These are phyloP conservation scores for Raffaelea albimanens DNA, from an alignment of 2,329 filamentous ascomycete genomes.

Conservation along the genomic window DNA sequence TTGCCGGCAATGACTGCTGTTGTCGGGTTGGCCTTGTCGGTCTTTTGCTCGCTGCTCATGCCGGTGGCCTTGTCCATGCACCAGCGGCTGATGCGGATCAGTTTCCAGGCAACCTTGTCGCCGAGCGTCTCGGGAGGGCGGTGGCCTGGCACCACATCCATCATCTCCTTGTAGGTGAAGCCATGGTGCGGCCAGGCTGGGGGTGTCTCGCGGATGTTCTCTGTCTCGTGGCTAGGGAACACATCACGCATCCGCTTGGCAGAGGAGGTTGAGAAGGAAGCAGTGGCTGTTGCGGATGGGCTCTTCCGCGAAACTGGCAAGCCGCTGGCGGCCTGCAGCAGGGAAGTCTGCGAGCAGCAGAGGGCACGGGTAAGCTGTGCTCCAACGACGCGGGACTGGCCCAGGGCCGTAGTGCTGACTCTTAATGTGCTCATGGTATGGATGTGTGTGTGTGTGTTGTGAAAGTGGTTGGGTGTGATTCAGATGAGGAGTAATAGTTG, in stretches of 20 bases:
- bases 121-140: slow-evolving; percentile 62
- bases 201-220: slow-evolving; percentile 51
- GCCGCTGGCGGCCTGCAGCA: background rate
- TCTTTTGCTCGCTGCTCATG: slow-evolving; percentile 60
- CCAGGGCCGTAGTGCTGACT: slow-evolving; percentile 2
- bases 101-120: slow-evolving; percentile 69
- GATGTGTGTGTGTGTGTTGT: background rate
- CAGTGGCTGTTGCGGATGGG: slow-evolving; percentile 13
- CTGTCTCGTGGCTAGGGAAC: slow-evolving; percentile 53
- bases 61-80: slow-evolving; percentile 76
- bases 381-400: slow-evolving; percentile 6
- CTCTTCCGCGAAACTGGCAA: background rate
- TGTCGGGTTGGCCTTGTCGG: slow-evolving; percentile 46
- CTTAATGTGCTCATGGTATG: slow-evolving; percentile 7
- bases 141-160: slow-evolving; percentile 63
- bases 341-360: background rate
- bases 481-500: too few relatives aligned
- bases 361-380: slow-evolving; percentile 5
- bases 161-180: slow-evolving; percentile 75
- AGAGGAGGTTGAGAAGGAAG: slow-evolving; percentile 40
- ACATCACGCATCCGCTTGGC: slow-evolving; percentile 41
- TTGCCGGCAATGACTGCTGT: slow-evolving; percentile 42
- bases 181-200: slow-evolving; percentile 63
- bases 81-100: slow-evolving; percentile 68
- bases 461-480: too few relatives aligned